These are phyloP conservation scores for Aspergillus indologenus DNA, from an alignment of 495 filamentous ascomycete genomes.

Conservation along the genomic window DNA sequence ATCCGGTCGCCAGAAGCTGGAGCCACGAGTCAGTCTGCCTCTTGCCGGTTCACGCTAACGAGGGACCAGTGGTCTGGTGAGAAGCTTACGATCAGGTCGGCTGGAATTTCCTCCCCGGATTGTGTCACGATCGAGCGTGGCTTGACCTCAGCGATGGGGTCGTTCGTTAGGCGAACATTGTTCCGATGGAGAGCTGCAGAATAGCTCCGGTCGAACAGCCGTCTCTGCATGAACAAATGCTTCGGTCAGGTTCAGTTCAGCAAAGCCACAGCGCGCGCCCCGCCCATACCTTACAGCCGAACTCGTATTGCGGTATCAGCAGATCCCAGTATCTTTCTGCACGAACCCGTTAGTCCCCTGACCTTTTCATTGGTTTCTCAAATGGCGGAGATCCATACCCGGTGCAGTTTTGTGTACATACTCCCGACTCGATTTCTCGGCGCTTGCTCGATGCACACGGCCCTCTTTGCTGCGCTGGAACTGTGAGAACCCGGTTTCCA, in stretches of 20 bases:
- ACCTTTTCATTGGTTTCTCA: no score
- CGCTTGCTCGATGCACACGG: slow-evolving; percentile 5
- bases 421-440: slow-evolving; percentile 8
- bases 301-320: slow-evolving; percentile 13
- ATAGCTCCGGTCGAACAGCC: slow-evolving; percentile 23
- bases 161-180: slow-evolving; percentile 16
- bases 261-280: background rate
- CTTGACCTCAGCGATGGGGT: slow-evolving; percentile 10
- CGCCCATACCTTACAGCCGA: slow-evolving; percentile 17
- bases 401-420: slow-evolving; percentile 12
- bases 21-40: background rate
- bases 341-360: background rate
- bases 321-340: slow-evolving; percentile 16
- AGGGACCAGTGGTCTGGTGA: no score
- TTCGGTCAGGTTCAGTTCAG: background rate
- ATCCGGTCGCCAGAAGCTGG: slow-evolving; percentile 17
- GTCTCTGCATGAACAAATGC: slow-evolving; percentile 7
- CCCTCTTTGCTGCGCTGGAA: slow-evolving; percentile 13
- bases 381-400: slow-evolving; percentile 7
- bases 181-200: slow-evolving; percentile 17
- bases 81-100: slow-evolving; percentile 16
- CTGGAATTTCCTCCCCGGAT: slow-evolving; percentile 6
- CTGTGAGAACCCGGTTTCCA: slow-evolving; percentile 15
- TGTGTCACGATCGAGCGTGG: slow-evolving; percentile 5
- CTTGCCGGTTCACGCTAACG: background rate